Evolutionary conservation across 2,329 filamentous ascomycete genomes (phyloP).

Genomic region (Aspergillus sp.): DNA sequence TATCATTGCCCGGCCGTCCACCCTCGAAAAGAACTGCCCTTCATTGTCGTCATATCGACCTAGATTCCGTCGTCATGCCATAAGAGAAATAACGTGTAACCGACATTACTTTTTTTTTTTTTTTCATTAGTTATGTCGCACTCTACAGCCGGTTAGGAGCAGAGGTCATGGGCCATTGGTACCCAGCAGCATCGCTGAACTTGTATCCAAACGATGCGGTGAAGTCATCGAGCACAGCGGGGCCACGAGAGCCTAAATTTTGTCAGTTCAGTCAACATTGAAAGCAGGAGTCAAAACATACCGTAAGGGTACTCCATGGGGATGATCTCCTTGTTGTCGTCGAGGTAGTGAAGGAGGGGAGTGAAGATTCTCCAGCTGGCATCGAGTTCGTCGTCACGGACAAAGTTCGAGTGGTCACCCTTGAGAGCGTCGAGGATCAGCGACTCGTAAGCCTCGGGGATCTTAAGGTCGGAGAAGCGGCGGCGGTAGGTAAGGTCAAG

Average conservation of each 20-base stretch:
- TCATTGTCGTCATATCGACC: conserved; percentile 11
- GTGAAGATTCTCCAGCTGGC: conserved; percentile 99
- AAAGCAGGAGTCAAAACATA: conserved; percentile 44
- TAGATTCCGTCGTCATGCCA: conserved; percentile 4
- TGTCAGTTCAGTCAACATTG: background rate
- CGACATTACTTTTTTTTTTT: conserved; percentile 13
- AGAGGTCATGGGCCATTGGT: conserved; percentile 84
- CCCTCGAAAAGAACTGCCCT: conserved; percentile 4
- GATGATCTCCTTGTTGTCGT: conserved; percentile 98
- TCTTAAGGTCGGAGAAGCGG: conserved; percentile 98
- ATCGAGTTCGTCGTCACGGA: conserved; percentile 92
- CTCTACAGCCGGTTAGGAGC: conserved; percentile 73
- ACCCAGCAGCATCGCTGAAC: conserved; percentile 92
- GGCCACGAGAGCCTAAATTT: conserved; percentile 78
- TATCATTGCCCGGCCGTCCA: conserved; percentile 1
- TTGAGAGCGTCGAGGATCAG: conserved; percentile 95
- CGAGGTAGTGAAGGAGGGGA: conserved; percentile 92
- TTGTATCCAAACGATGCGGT: conserved; percentile 98
- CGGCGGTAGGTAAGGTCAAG: conserved; percentile 96
- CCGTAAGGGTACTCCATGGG: conserved; percentile 99
- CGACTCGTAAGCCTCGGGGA: conserved; percentile 97
- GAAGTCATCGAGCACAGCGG: conserved; percentile 94
- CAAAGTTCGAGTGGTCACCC: conserved; percentile 99
- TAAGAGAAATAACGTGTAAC: conserved; percentile 6
- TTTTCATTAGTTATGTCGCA: conserved; percentile 2